Evolutionary conservation across 306 rosid genomes (phyloP).

Genomic region (Canavalia ensiformis): DNA sequence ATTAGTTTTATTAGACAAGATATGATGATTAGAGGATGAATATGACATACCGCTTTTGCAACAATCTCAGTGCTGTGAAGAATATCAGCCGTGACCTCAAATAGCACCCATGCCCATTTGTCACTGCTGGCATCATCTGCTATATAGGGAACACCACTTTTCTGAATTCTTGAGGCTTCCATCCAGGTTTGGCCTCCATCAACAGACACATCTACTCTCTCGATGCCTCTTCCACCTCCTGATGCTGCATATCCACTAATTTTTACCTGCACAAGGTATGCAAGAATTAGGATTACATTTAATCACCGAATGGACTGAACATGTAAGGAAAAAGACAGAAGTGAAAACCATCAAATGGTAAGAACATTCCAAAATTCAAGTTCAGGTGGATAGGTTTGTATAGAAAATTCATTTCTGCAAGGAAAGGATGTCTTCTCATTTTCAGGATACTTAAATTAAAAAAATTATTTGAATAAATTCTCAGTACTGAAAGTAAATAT

Average conservation of each 20-base stretch:
- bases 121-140: slow-evolving; percentile 70
- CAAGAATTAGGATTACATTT: slow-evolving; percentile 39
- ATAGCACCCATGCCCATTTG: slow-evolving; percentile 99
- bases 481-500: slow-evolving; percentile 2
- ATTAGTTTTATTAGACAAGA: neutral
- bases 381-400: neutral
- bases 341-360: neutral
- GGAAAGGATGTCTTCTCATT: neutral
- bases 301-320: neutral
- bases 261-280: slow-evolving; percentile 63
- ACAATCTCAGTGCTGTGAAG: slow-evolving; percentile 68
- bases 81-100: slow-evolving; percentile 72
- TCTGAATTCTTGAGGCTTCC: slow-evolving; percentile 82
- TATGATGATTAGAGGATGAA: slow-evolving; percentile 8
- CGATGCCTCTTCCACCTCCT: slow-evolving; percentile 97
- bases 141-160: slow-evolving; percentile 62
- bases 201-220: slow-evolving; percentile 88
- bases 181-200: slow-evolving; percentile 91
- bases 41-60: slow-evolving; percentile 86
- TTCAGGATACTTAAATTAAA: neutral
- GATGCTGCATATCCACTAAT: slow-evolving; percentile 88
- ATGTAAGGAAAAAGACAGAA: neutral
- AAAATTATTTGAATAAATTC: slow-evolving; percentile 31
- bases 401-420: slow-evolving; percentile 17
- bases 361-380: slow-evolving; percentile 10